Evolutionary conservation across 345 rosid species (phyloP), one percentile per base, ranked within the genome.

Genomic region (Dovyalis caffra): DNA sequence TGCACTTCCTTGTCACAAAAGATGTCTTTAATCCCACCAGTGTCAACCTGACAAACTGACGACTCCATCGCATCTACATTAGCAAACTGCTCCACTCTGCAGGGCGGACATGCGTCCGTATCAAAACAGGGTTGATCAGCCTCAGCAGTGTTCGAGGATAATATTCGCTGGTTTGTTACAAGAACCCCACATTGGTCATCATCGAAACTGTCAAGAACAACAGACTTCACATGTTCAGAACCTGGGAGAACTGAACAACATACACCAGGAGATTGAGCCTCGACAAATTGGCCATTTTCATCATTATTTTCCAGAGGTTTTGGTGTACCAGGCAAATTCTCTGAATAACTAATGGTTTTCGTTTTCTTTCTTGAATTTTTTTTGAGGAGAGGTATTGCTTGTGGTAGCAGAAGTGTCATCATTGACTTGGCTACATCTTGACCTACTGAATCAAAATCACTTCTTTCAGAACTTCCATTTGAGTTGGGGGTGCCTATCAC

Each of bases 401-500:
- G 97, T 71, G 99, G 99, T 83, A 93, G 92, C 76, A 91, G 88
- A 78, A 95, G 66, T 23, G 90, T 83, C 90, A 93, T 88, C 99
- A 95, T 95, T 75, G 91, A 81, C 72, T 82, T 82, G 69, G 89
- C 81, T 74, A 85, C 79, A 64, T 83, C 98, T 75, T 86, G 87
- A 77, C 85, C 89, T 64, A 84, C 84, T 69, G 88, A 86, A 80
- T 88, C 89, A 69, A 75, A 79, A 40, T 86, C 90, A 76, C 81
- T 81, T 74, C 82, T 80, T 69, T 74, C 90, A 61, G 76, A 87
- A 82, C 73, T 80, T 38, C 67, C 64, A 78, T 70, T 86, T 69
- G 85, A 84, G 88, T 66, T 69, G 64, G 79, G 76, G 62, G 76
- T 74, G 69, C 69, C 81, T 49, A 83, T 73, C 77, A 82, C 85